phyloP scores from a whole-genome alignment of 257 asterid genomes.

The Nicotiana tomentosiformis region DNA sequence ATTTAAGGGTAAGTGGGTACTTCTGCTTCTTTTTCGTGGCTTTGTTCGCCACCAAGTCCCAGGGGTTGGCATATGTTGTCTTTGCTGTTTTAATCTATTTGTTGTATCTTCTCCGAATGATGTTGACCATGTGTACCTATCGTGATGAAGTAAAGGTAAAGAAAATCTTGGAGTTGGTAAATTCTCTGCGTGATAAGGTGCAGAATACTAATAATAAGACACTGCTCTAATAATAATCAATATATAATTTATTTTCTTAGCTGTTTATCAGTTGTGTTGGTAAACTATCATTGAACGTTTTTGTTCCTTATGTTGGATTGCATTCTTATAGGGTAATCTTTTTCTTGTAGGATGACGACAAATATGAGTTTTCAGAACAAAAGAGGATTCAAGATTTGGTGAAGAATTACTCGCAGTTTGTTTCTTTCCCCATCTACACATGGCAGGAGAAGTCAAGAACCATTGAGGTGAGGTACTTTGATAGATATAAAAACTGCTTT shows the following conservation, averaged over 20 bases:
- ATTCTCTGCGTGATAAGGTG: not conserved
- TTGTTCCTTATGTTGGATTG: not conserved
- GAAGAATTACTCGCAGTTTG: slow-evolving; percentile 96
- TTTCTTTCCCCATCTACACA: slow-evolving; percentile 83
- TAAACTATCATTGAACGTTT: not conserved
- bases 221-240: not conserved
- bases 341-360: slow-evolving; percentile 74
- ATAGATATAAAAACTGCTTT: not conserved
- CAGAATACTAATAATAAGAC: not conserved
- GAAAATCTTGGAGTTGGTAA: too few species aligned
- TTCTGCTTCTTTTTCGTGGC: not conserved
- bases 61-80: not conserved
- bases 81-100: not conserved
- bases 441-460: slow-evolving; percentile 96
- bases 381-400: slow-evolving; percentile 78
- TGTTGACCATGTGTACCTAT: not conserved
- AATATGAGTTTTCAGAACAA: slow-evolving; percentile 86
- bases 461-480: slow-evolving; percentile 55
- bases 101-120: not conserved
- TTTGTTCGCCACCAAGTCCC: not conserved
- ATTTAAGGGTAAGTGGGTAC: slow-evolving; percentile 52
- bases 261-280: not conserved
- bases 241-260: not conserved
- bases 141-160: not conserved
- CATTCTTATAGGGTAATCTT: not conserved